These are phyloP conservation scores for Platanus orientalis DNA, from an alignment of 164 flowering plant genomes.

Conservation along the genomic window DNA sequence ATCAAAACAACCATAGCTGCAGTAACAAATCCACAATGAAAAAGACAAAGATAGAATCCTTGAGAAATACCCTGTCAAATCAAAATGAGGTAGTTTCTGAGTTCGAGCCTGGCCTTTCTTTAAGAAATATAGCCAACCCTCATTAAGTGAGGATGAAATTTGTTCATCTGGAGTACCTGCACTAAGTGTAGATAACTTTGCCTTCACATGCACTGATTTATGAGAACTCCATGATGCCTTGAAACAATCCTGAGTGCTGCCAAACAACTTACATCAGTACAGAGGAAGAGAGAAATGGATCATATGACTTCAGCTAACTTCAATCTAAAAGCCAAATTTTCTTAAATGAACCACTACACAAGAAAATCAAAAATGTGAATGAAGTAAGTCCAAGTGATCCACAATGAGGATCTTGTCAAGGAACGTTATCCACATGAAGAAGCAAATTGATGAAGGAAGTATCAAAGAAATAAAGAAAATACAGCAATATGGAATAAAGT, in stretches of 20 bases:
- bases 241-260: constrained; percentile 95
- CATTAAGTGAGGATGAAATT: constrained; percentile 31
- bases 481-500: too few species aligned
- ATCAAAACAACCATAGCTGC: background rate
- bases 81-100: constrained; percentile 70
- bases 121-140: constrained; percentile 85
- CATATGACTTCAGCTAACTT: background rate
- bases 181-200: constrained; percentile 39
- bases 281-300: background rate
- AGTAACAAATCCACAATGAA: background rate
- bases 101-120: constrained; percentile 82
- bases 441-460: too few species aligned
- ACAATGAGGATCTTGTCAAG: too few species aligned
- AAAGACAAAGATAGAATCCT: constrained; percentile 4
- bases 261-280: background rate
- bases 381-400: too few species aligned
- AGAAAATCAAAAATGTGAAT: background rate
- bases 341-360: background rate
- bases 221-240: constrained; percentile 94
- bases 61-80: constrained; percentile 87
- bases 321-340: background rate
- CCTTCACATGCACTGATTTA: constrained; percentile 75
- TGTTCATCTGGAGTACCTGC: constrained; percentile 30
- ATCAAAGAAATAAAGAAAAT: too few species aligned
- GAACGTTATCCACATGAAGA: too few species aligned